phyloP scores from a whole-genome alignment of 441 rosid genomes.

The Erodium chrysanthum region DNA sequence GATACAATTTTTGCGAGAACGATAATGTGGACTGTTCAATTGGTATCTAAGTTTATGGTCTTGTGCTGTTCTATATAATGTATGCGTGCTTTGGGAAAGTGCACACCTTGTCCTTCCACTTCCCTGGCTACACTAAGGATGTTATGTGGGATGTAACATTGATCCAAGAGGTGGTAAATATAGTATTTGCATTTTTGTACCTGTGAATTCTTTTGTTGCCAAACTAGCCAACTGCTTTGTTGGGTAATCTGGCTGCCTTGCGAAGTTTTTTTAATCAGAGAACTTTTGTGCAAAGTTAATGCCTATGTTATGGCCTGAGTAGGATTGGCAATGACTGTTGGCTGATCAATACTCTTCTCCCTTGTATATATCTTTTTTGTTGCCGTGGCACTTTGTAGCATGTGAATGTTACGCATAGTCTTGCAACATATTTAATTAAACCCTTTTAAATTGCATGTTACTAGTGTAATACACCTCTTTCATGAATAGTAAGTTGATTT shows the following conservation, averaged over 20 bases:
- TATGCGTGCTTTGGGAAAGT: background rate
- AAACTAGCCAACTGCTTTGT: background rate
- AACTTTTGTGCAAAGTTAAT: too few species aligned
- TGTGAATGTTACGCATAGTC: background rate
- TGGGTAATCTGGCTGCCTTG: background rate
- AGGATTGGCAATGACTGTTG: background rate
- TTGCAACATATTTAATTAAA: background rate
- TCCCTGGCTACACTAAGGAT: background rate
- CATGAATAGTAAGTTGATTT: background rate
- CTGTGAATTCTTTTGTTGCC: background rate
- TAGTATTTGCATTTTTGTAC: background rate
- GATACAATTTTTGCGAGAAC: slow-evolving; percentile 18
- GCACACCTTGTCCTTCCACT: background rate
- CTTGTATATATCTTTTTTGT: background rate
- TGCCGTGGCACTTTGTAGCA: background rate
- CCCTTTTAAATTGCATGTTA: background rate
- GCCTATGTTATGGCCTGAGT: background rate
- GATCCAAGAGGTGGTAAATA: background rate
- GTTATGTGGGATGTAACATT: background rate
- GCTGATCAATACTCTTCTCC: background rate
- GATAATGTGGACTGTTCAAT: slow-evolving; percentile 17
- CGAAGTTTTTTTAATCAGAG: too few species aligned
- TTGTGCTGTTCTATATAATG: slow-evolving; percentile 1
- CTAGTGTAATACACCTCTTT: background rate
- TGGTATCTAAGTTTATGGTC: slow-evolving; percentile 11